Evolutionary conservation across 495 filamentous ascomycete genomes (phyloP).

Genomic region (Xylaria acuta): DNA sequence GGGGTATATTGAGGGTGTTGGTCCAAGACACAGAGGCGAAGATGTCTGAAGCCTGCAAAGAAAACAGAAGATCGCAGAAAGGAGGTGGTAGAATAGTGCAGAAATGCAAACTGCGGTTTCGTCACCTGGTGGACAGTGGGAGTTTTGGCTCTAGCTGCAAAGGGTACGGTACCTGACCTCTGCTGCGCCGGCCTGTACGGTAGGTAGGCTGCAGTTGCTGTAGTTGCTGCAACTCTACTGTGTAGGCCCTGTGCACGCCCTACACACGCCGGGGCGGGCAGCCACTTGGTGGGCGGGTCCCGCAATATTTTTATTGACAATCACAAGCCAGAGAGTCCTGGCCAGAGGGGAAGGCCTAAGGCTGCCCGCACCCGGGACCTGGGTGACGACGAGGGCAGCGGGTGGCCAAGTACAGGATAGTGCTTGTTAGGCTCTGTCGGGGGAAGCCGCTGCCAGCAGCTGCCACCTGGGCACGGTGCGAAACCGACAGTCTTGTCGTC

Average conservation of each 20-base stretch:
- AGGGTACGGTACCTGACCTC: conserved; percentile 15
- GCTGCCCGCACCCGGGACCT: conserved; percentile 18
- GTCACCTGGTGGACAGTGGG: conserved; percentile 32
- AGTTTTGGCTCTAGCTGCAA: conserved; percentile 26
- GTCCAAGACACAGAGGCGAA: conserved; percentile 25
- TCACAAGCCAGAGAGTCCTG: conserved; percentile 30
- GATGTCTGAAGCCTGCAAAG: conserved; percentile 27
- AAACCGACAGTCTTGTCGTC: no score
- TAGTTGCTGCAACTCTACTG: conserved; percentile 2
- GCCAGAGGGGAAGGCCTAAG: neutral
- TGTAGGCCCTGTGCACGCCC: neutral
- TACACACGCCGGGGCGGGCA: neutral
- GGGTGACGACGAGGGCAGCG: conserved; percentile 8
- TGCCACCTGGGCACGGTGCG: conserved; percentile 17
- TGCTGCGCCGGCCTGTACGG: neutral
- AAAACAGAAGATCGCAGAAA: conserved; percentile 24
- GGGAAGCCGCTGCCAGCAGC: neutral
- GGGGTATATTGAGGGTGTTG: conserved; percentile 18
- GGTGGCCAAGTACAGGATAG: neutral
- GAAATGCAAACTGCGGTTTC: conserved; percentile 33
- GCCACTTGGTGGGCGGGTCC: conserved; percentile 31
- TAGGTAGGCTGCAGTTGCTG: no score
- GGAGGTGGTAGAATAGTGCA: conserved; percentile 33
- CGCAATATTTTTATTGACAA: conserved; percentile 45
- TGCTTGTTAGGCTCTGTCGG: no score